A percentile compares a stretch with the other conserved stretches of the same genome.
Conservation (phyloP, 2,329 filamentous ascomycete genomes). For the Cytospora leucostoma region DNA sequence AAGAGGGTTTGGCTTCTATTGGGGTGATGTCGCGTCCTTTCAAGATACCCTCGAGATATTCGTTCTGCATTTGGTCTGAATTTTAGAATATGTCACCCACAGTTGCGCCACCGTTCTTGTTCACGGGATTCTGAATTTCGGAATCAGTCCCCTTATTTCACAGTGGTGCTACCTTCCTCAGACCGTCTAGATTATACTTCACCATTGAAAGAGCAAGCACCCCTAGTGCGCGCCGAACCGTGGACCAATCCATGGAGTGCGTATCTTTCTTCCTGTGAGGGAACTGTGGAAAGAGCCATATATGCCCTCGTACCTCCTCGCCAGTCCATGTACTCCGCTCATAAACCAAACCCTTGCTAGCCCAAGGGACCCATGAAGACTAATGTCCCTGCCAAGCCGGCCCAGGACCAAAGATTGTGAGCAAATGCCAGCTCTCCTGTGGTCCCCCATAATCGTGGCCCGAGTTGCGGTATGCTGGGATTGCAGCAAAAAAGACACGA, state of each 20-base stretch:
- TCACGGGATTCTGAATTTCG: background rate
- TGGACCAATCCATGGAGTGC: background rate
- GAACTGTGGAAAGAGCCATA: background rate
- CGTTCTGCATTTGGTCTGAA: background rate
- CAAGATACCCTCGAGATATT: background rate
- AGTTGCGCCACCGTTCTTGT: background rate
- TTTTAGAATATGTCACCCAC: background rate
- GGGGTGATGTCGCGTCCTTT: background rate
- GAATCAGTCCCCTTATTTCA: background rate
- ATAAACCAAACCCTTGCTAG: background rate
- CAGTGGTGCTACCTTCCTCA: background rate
- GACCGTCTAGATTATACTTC: background rate
- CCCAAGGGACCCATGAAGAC: background rate
- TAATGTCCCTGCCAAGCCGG: background rate
- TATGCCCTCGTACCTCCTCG: background rate
- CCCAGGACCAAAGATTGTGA: background rate
- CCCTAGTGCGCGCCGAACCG: background rate
- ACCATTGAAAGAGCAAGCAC: background rate
- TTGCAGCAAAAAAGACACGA: background rate
- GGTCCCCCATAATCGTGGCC: background rate
- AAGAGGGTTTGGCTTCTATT: background rate
- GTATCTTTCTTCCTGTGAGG: background rate
- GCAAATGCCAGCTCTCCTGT: background rate
- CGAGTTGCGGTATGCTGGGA: background rate
- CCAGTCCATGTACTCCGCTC: constrained; percentile 1